Conservation (phyloP, 148 eudicot species). For the Polygonum aviculare region DNA sequence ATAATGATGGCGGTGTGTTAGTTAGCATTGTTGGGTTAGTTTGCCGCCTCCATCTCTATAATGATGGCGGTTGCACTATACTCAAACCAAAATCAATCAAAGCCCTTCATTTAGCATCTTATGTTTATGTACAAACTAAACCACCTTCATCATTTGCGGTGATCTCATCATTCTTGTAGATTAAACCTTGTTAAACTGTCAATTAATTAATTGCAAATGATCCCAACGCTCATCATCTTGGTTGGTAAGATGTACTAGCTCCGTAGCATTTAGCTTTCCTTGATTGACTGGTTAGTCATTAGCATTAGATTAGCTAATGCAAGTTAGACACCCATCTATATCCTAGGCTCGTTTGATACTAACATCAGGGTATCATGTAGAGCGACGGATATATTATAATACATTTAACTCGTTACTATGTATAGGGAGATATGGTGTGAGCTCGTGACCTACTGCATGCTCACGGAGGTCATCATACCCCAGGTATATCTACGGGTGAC, state of each 20-base stretch:
- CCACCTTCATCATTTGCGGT: neutral
- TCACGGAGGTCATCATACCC: too few relatives aligned
- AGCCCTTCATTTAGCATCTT: neutral
- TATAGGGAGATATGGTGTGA: too few relatives aligned
- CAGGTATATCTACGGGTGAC: too few relatives aligned
- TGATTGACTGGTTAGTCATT: neutral
- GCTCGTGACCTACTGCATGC: too few relatives aligned
- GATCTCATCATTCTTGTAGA: neutral
- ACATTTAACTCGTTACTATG: too few relatives aligned
- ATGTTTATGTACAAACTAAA: neutral
- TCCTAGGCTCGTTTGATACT: too few relatives aligned
- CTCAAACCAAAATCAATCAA: neutral
- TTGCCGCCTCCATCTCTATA: slow-evolving; percentile 5
- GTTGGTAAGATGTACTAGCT: neutral
- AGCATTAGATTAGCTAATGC: neutral
- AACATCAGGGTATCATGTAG: too few relatives aligned
- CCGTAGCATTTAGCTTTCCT: neutral
- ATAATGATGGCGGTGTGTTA: neutral
- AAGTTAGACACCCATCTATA: neutral
- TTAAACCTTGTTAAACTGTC: neutral
- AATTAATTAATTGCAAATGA: neutral
- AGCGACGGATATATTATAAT: too few relatives aligned
- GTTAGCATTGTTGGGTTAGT: slow-evolving; percentile 16
- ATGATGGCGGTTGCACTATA: neutral
- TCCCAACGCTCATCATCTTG: neutral